These are phyloP conservation scores for Pyrenopolyporus hunteri DNA, from an alignment of 495 filamentous ascomycete genomes.

Conservation along the genomic window DNA sequence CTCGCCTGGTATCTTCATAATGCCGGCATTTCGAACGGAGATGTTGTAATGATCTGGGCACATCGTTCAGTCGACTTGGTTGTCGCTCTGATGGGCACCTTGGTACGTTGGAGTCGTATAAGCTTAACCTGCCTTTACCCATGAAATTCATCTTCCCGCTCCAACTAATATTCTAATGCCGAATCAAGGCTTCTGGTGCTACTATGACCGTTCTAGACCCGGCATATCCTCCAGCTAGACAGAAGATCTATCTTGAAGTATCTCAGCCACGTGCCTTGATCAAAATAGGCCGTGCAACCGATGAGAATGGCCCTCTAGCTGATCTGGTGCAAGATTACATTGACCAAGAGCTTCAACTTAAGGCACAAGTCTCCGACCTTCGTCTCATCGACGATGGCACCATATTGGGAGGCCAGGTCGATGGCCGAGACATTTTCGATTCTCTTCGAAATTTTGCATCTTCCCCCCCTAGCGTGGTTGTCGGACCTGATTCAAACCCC, in stretches of 20 bases:
- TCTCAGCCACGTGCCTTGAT: slow-evolving; percentile 81
- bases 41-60: slow-evolving; percentile 94
- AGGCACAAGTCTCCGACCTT: slow-evolving; percentile 78
- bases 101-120: slow-evolving; percentile 39
- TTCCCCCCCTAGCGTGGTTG: slow-evolving; percentile 69
- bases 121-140: neutral
- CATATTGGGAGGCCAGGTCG: slow-evolving; percentile 68
- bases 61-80: slow-evolving; percentile 80
- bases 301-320: slow-evolving; percentile 74
- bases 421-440: slow-evolving; percentile 70
- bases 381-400: slow-evolving; percentile 75
- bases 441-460: slow-evolving; percentile 58
- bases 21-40: slow-evolving; percentile 75
- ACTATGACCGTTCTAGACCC: slow-evolving; percentile 88
- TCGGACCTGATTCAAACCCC: slow-evolving; percentile 89
- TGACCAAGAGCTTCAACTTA: slow-evolving; percentile 71
- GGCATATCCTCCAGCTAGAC: slow-evolving; percentile 83
- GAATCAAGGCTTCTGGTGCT: slow-evolving; percentile 61
- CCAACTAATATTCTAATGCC: slow-evolving; percentile 9
- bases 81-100: slow-evolving; percentile 66
- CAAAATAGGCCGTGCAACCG: slow-evolving; percentile 77
- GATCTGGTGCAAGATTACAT: slow-evolving; percentile 76
- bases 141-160: neutral
- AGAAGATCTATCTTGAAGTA: slow-evolving; percentile 91
- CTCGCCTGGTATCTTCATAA: slow-evolving; percentile 79